Base-by-base conservation (phyloP, 1,284 basidiomycete species). In the Puccinia triticina region DNA sequence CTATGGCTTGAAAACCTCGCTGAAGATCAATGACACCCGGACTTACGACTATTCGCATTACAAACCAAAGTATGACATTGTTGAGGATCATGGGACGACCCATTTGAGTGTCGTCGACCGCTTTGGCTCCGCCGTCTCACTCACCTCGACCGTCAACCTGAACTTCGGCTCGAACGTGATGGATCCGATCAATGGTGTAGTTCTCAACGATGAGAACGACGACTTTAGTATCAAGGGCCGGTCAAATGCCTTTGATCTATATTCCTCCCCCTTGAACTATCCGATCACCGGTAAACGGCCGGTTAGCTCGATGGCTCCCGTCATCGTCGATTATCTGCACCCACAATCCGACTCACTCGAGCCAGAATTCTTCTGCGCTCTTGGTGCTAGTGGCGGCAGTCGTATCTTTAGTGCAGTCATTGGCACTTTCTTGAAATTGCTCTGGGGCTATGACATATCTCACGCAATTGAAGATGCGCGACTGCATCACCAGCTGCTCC, bases 401-500 rank as follows among this genome's bases (percentile, higher is more conserved):
- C 90, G 92, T 26, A 98, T 98, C 83, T 94, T 96, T 87, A 89
- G 91, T 0, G 88, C 94, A 0, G 88, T 97, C 8, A 91, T 93
- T 72, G 94, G 96, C 86, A 91, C 92, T 34, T 87, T 98, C 11
- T 87, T 97, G 32, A 94, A 96, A 87, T 86, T 94, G 32, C 90
- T 93, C 80, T 93, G 93, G 90, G 95, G 93, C 0, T 89, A 93
- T 88, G 91, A 96, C 85, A 87, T 93, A 46, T 92, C 92, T 82
- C 87, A 90, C 46, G 94, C 96, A 0, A 91, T 98, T 53, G 96
- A 98, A 87, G 90, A 88, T 84, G 92, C 93, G 0, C 90, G 96
- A n/a, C 86, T 97, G n/a, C 96, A 98, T 86, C 91, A 97, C 86
- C 96, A 98, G 86, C 88, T 97, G 40, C 92, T 92, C 83, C 96